Evolutionary conservation across 352 stramenopile genomes (phyloP), one percentile per base, ranked within the genome.

Genomic region (Phytophthora pistaciae): DNA sequence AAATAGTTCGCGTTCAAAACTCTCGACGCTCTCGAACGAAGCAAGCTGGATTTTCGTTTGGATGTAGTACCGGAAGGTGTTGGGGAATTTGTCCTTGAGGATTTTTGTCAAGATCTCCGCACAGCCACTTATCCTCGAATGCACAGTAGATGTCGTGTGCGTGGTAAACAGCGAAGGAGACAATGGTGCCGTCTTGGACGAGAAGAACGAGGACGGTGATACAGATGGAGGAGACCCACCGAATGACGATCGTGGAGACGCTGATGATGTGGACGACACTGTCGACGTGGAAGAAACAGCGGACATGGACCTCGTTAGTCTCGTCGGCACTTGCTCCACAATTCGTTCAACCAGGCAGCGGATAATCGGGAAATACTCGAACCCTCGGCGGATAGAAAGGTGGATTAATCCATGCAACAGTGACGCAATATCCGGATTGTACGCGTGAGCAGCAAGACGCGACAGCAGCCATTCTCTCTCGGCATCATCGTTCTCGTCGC

Each of bases 51-150:
- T 68, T 38, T 80, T 88, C 2, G 81, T 80, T 54, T 93, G 85
- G 21, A 90, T 88, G 56, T 83, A 92, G 49, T 91, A 94, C 18
- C 82, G 77, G 60, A 93, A 93, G 21, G 87, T 94, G 59, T 94
- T 93, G 1, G 87, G 87, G 23, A 91, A 91, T 66, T 91, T 74
- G 52, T 90, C 82, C 10, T 82, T 83, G 18, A 92, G 60, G 6
- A 92, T 83, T 33, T 92, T 92, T 5, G 68, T 63, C 36, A 94
- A 64, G n/a, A 94, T 84, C 27, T 90, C 84, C 11, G 80, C 79
- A 49, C 87, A 92, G n/a, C 80, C 83, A 38, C 71, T 92, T 54
- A 94, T 81, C 14, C 74, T 81, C 33, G 74, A 68, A 67, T 92
- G 83, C 5, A 85, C 56, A 27, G 72, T 78, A 18, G 80, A 78